Evolutionary conservation across 371 early-diverging fungal genomes (phyloP).

Genomic region (Mucor plumbeus): DNA sequence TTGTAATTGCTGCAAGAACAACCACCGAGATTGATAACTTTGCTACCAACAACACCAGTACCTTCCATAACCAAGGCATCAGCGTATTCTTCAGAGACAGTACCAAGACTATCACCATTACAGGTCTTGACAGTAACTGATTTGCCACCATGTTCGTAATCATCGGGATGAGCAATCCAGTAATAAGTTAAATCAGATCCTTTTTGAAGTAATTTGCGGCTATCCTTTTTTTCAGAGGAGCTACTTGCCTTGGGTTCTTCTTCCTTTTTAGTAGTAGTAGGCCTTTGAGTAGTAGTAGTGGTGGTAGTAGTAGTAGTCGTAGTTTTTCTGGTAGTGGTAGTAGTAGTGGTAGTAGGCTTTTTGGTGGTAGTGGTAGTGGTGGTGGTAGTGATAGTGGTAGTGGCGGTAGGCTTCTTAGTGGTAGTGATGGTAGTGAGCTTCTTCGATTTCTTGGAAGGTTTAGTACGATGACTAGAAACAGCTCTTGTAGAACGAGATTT

Average conservation of each 20-base stretch:
- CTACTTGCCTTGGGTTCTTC: not conserved
- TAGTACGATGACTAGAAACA: conserved; percentile 5
- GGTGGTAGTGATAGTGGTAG: conserved; percentile 8
- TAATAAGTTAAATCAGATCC: conserved; percentile 52
- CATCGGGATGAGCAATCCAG: conserved; percentile 53
- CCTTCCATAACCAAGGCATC: conserved; percentile 60
- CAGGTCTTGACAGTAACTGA: conserved; percentile 49
- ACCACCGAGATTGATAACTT: conserved; percentile 55
- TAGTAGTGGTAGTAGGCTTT: conserved; percentile 6
- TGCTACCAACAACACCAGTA: conserved; percentile 48
- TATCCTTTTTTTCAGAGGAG: conserved; percentile 15
- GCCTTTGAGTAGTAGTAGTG: conserved; percentile 22
- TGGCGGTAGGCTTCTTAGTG: conserved; percentile 3
- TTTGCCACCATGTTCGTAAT: conserved; percentile 37
- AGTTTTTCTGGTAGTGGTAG: not conserved
- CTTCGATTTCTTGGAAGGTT: conserved; percentile 5
- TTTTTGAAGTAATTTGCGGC: conserved; percentile 45
- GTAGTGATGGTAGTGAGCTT: conserved; percentile 11
- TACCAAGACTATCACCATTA: conserved; percentile 44
- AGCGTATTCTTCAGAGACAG: conserved; percentile 48
- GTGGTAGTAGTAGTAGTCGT: conserved; percentile 9
- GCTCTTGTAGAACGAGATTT: conserved; percentile 23
- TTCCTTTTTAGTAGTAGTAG: conserved; percentile 7
- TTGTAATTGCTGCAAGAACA: conserved; percentile 53
- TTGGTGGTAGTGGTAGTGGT: conserved; percentile 7